Base-by-base conservation (phyloP, 1,284 basidiomycete species). In the Singerocomus rubriflavus region DNA sequence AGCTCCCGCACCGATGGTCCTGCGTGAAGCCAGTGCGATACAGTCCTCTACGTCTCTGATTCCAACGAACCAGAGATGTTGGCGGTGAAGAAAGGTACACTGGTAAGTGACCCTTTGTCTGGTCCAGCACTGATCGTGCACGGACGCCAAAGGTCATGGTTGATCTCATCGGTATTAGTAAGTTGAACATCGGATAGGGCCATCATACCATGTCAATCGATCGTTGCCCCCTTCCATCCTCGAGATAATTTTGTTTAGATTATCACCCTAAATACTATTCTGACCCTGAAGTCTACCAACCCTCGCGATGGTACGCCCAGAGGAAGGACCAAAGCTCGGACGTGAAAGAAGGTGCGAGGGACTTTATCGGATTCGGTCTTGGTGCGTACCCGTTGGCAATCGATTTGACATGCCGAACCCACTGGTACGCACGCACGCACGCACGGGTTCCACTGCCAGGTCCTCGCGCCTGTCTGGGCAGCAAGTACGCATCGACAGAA, bases 401-500 rank as follows among this genome's bases (percentile, higher is more conserved):
- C 8, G n/a, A 44, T 4, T 39, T 6, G 13, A 29, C 21, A 21
- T 21, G 21, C 6, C 9, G 21, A 21, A 21, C 14, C 7, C 25
- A 13, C 26, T 29, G n/a, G 21, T 21, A 21, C 21, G 21, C 21
- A 21, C 21, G 21, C 21, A 21, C 21, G 21, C 21, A 21, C 21
- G 21, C 21, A 21, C 21, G 21, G 13, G 1, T 21, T 21, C 21
- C 27, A 27, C 27, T 16, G 2, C 10, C 9, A 45, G 44, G 44
- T 21, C 1, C 13, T 21, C 44, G 44, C 9, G 17, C 44, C 10
- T 45, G 44, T n/a, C 45, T 45, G 6, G 41, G 44, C 8, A 26
- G 44, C 4, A 45, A 45, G 41, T 45, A 44, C 27, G 29, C 40
- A 13, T 29, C 44, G 13, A 45, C 40, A 7, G 44, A 45, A 45